These are phyloP conservation scores for Exutisphaerella laricina DNA, from an alignment of 2,329 filamentous ascomycete genomes.

Conservation along the genomic window DNA sequence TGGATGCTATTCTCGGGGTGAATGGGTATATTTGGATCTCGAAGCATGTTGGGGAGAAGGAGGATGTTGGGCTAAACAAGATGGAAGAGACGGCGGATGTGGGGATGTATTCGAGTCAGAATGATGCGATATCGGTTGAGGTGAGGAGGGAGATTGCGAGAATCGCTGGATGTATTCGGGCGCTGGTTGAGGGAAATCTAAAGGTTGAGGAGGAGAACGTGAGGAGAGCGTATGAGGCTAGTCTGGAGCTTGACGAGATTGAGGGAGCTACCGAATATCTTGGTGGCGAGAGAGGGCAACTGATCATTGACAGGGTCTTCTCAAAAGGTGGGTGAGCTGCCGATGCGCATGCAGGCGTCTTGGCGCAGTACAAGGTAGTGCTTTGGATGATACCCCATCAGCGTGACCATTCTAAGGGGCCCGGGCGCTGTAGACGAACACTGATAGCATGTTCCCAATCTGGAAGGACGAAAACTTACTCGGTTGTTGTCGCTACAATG, in stretches of 20 bases:
- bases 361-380: not conserved
- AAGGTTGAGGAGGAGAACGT: slow-evolving; percentile 89
- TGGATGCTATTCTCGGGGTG: slow-evolving; percentile 86
- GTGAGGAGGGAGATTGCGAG: slow-evolving; percentile 85
- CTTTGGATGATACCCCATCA: not conserved
- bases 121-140: slow-evolving; percentile 70
- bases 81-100: slow-evolving; percentile 82
- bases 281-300: slow-evolving; percentile 35
- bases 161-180: slow-evolving; percentile 72
- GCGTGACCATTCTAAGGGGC: not conserved
- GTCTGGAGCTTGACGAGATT: slow-evolving; percentile 65
- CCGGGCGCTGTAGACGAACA: too few relatives aligned
- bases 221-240: slow-evolving; percentile 72
- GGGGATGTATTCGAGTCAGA: slow-evolving; percentile 90
- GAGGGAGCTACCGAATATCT: slow-evolving; percentile 48
- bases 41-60: slow-evolving; percentile 65
- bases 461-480: too few relatives aligned
- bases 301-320: slow-evolving; percentile 34
- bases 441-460: too few relatives aligned
- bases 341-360: not conserved
- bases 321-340: slow-evolving; percentile 6
- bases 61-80: slow-evolving; percentile 65
- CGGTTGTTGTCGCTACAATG: too few relatives aligned
- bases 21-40: slow-evolving; percentile 94
- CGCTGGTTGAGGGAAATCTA: slow-evolving; percentile 74